A percentile compares a stretch with the other conserved stretches of the same genome.
phyloP scores from a whole-genome alignment of 2,329 filamentous ascomycete genomes.

The Aureobasidium sp. region DNA sequence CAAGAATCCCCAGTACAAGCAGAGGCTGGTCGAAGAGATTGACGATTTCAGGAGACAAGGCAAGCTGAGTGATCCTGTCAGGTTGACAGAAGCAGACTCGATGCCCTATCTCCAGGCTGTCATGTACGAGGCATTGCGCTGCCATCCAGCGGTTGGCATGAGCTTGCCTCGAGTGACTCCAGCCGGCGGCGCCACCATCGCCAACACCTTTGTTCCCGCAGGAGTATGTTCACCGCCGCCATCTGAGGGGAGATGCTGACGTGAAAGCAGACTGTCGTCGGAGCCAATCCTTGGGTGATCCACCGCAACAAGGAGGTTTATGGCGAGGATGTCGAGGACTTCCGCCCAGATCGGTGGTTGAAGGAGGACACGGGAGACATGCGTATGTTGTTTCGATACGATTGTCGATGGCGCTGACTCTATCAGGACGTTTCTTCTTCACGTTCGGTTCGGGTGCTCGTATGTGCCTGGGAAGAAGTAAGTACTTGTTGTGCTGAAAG shows the following conservation, averaged over 20 bases:
- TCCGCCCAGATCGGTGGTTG: constrained; percentile 31
- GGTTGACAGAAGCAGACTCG: constrained; percentile 25
- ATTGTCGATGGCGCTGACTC: background rate
- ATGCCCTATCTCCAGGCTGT: constrained; percentile 37
- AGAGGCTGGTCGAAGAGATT: constrained; percentile 29
- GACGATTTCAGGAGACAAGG: constrained; percentile 21
- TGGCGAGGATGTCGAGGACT: constrained; percentile 26
- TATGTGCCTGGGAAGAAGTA: constrained; percentile 21
- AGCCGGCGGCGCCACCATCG: constrained; percentile 29
- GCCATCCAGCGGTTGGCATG: constrained; percentile 36
- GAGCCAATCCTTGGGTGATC: constrained; percentile 28
- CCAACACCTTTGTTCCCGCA: constrained; percentile 26
- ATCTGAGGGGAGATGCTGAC: no score
- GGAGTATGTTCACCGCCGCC: no score
- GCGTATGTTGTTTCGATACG: constrained; percentile 13
- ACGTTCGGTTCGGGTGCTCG: constrained; percentile 28
- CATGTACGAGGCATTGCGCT: constrained; percentile 36
- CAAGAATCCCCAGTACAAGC: constrained; percentile 26
- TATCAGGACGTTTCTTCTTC: constrained; percentile 27
- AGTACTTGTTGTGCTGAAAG: background rate
- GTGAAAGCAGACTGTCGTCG: constrained; percentile 19
- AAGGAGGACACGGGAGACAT: constrained; percentile 19
- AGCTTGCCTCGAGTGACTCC: constrained; percentile 34
- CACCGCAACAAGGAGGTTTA: constrained; percentile 25
- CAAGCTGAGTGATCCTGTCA: constrained; percentile 24